Conservation (phyloP, 2,329 filamentous ascomycete species). For the Aspergillus ochraceus region DNA sequence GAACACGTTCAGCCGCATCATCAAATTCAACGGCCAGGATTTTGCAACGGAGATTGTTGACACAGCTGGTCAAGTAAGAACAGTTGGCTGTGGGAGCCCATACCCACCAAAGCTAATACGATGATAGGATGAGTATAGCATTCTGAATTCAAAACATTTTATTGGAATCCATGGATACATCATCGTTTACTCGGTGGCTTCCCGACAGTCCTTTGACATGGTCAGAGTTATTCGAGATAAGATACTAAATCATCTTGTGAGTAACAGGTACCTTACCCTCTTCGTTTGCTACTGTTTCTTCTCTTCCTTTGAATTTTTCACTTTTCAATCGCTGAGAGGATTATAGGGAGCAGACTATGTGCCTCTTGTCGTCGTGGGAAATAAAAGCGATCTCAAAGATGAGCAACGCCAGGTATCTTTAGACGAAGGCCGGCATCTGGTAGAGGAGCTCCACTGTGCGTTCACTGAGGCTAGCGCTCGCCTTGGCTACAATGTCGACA, state of each 20-base stretch:
- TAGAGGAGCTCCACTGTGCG: slow-evolving; percentile 84
- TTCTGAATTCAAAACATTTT: slow-evolving; percentile 97
- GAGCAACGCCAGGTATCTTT: slow-evolving; percentile 88
- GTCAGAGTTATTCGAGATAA: slow-evolving; percentile 93
- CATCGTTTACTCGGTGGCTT: slow-evolving; percentile 96
- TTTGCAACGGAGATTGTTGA: slow-evolving; percentile 97
- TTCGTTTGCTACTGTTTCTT: background rate
- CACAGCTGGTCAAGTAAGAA: slow-evolving; percentile 82
- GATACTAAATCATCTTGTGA: slow-evolving; percentile 90
- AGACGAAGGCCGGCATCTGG: slow-evolving; percentile 81
- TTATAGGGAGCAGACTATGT: slow-evolving; percentile 83
- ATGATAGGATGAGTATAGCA: slow-evolving; percentile 89
- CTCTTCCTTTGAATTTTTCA: background rate
- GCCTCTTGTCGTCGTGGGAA: slow-evolving; percentile 91
- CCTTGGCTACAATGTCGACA: slow-evolving; percentile 89
- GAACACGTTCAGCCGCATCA: slow-evolving; percentile 96
- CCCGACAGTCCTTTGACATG: slow-evolving; percentile 95
- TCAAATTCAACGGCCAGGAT: slow-evolving; percentile 89
- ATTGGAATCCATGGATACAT: slow-evolving; percentile 99
- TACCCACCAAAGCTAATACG: slow-evolving; percentile 16
- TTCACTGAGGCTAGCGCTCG: slow-evolving; percentile 94
- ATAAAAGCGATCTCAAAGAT: slow-evolving; percentile 90
- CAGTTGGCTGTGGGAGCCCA: background rate
- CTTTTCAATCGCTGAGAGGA: background rate
- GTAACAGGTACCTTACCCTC: slow-evolving; percentile 25